Conservation (phyloP, 75 land plant species). For the Chamaecyparis obtusa region DNA sequence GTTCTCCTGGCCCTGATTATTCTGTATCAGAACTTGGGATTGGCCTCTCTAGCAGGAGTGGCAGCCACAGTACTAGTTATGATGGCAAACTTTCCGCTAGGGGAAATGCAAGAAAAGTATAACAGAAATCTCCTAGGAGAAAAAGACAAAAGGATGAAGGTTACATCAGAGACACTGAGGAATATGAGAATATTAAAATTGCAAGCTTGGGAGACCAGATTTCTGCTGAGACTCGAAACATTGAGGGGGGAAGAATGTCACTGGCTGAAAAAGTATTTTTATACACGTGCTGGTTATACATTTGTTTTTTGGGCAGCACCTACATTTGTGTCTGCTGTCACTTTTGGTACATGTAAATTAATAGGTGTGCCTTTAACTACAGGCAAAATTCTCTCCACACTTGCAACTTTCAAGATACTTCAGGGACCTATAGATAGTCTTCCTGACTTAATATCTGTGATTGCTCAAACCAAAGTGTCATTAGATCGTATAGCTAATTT, state of each 20-base stretch:
- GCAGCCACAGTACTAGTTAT: slow-evolving; percentile 58
- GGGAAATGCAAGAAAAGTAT: slow-evolving; percentile 40
- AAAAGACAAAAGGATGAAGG: slow-evolving; percentile 86
- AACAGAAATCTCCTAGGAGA: slow-evolving; percentile 70
- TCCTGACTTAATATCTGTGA: slow-evolving; percentile 59
- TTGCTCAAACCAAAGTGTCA: slow-evolving; percentile 18
- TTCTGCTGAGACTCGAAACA: slow-evolving; percentile 48
- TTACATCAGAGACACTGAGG: not conserved
- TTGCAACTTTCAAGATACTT: slow-evolving; percentile 16
- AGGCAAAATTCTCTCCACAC: slow-evolving; percentile 20
- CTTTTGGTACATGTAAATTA: slow-evolving; percentile 67
- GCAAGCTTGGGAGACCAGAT: slow-evolving; percentile 81
- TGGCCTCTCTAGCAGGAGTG: slow-evolving; percentile 64
- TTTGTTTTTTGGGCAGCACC: slow-evolving; percentile 85
- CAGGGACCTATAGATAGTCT: slow-evolving; percentile 75
- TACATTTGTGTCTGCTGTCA: slow-evolving; percentile 13
- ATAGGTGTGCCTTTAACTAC: slow-evolving; percentile 78
- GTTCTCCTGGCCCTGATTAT: no score
- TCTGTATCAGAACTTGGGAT: slow-evolving; percentile 46
- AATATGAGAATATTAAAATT: slow-evolving; percentile 80
- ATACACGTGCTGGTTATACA: slow-evolving; percentile 34
- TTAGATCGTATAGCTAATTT: slow-evolving; percentile 59
- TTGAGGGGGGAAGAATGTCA: slow-evolving; percentile 43
- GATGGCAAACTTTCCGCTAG: slow-evolving; percentile 15
- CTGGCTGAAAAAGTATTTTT: slow-evolving; percentile 26